Percentiles rank a stretch among this genome's conserved stretches.
Evolutionary conservation across 495 filamentous ascomycete genomes (phyloP).

Genomic region (Aspergillus olivimuriae): DNA sequence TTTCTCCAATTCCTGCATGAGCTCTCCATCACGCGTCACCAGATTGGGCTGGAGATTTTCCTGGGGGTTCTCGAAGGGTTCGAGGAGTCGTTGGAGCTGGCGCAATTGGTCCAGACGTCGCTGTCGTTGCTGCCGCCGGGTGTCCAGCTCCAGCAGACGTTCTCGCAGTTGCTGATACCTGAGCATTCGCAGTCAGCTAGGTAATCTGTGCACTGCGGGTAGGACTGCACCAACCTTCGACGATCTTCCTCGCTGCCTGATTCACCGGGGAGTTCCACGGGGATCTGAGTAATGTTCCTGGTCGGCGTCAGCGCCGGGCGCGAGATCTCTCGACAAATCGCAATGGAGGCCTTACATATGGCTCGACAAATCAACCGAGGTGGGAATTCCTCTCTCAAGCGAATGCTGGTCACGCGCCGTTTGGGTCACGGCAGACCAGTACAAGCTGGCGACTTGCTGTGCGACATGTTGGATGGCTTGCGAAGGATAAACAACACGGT

Average conservation of each 20-base stretch:
- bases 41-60: constrained; percentile 70
- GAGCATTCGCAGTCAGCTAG: constrained; percentile 27
- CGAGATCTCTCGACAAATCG: too few species aligned
- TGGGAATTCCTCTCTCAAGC: constrained; percentile 30
- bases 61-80: constrained; percentile 50
- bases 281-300: constrained; percentile 37
- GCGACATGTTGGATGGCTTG: constrained; percentile 74
- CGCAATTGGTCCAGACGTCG: constrained; percentile 52
- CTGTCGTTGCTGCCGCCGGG: constrained; percentile 44
- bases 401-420: constrained; percentile 37
- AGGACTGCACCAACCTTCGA: constrained; percentile 25
- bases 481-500: constrained; percentile 62
- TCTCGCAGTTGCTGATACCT: constrained; percentile 52
- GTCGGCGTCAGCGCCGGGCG: constrained; percentile 13
- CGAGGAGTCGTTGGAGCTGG: constrained; percentile 50
- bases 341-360: constrained; percentile 37
- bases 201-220: constrained; percentile 16
- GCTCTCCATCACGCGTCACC: constrained; percentile 63
- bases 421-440: constrained; percentile 47
- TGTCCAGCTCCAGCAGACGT: constrained; percentile 45
- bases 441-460: constrained; percentile 72
- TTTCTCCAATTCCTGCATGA: constrained; percentile 65
- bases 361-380: constrained; percentile 39
- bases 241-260: constrained; percentile 29
- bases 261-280: constrained; percentile 25